These are phyloP conservation scores for Rhododendron vialii DNA, from an alignment of 148 eudicot species.

Conservation along the genomic window DNA sequence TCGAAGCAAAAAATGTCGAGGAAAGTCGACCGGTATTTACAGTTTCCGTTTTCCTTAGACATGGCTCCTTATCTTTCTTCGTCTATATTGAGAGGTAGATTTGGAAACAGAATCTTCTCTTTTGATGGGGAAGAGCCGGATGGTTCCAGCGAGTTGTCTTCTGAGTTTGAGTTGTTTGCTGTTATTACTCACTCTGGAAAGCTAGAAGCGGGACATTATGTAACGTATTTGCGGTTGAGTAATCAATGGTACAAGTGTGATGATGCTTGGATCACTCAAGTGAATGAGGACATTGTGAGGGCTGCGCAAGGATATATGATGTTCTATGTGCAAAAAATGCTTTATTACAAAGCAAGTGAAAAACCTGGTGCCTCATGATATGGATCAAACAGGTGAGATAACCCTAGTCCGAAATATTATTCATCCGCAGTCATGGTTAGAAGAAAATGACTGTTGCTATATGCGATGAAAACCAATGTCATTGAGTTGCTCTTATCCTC, in stretches of 20 bases:
- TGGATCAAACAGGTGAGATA: neutral
- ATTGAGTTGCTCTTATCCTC: neutral
- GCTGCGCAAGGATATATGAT: constrained; percentile 83
- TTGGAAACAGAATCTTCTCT: constrained; percentile 56
- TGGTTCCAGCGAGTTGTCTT: constrained; percentile 42
- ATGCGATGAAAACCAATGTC: neutral
- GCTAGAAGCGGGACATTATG: constrained; percentile 70
- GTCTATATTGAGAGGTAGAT: constrained; percentile 60
- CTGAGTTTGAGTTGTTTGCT: constrained; percentile 79
- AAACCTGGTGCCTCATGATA: constrained; percentile 22
- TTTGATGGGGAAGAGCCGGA: constrained; percentile 47
- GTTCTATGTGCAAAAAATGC: constrained; percentile 77
- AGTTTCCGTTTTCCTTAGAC: constrained; percentile 73
- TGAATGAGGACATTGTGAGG: constrained; percentile 58
- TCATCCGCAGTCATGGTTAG: neutral
- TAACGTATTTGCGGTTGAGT: constrained; percentile 65
- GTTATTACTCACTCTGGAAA: constrained; percentile 68
- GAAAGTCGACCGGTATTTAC: constrained; percentile 67
- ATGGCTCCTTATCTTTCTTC: constrained; percentile 79
- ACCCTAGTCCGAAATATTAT: neutral
- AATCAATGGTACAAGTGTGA: constrained; percentile 86
- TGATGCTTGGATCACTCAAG: constrained; percentile 78
- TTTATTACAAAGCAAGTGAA: constrained; percentile 64
- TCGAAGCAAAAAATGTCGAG: constrained; percentile 46
- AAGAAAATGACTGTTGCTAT: neutral